These are phyloP conservation scores for Canna indica DNA, from an alignment of 176 grass and related monocot species.

Conservation along the genomic window DNA sequence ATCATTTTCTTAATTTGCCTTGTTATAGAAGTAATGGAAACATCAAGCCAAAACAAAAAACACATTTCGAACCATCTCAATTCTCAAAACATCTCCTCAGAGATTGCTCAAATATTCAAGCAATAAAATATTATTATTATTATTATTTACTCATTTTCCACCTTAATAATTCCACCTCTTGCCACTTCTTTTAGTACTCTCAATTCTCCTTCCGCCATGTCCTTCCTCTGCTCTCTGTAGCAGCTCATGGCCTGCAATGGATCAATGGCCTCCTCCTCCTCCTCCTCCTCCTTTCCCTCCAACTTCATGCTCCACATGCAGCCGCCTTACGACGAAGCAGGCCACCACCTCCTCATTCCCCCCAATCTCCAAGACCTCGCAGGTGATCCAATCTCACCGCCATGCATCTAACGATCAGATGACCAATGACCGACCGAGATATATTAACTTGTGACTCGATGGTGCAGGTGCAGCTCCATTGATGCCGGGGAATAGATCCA, in stretches of 20 bases:
- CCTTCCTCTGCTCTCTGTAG: neutral
- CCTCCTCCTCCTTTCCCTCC: slow-evolving; percentile 75
- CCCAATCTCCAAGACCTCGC: slow-evolving; percentile 62
- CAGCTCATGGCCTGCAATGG: slow-evolving; percentile 82
- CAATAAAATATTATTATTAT: too few species aligned
- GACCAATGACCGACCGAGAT: too few species aligned
- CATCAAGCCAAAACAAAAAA: neutral
- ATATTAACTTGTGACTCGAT: neutral
- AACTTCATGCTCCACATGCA: slow-evolving; percentile 90
- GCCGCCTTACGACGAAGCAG: slow-evolving; percentile 50
- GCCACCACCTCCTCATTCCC: slow-evolving; percentile 19
- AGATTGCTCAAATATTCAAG: too few species aligned
- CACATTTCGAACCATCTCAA: neutral
- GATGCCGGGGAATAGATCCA: slow-evolving; percentile 61
- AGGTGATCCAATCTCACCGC: too few species aligned
- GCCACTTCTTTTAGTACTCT: neutral
- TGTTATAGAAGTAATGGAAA: neutral
- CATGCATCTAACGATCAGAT: too few species aligned
- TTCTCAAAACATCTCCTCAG: too few species aligned
- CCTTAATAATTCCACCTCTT: too few species aligned
- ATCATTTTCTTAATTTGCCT: neutral
- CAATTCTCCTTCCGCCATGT: neutral
- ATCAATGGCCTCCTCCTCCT: slow-evolving; percentile 41
- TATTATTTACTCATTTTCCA: too few species aligned
- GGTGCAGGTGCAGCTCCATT: slow-evolving; percentile 55